Evolutionary conservation across 1,139 yeast species (phyloP).

Genomic region (Hansenula anomala): DNA sequence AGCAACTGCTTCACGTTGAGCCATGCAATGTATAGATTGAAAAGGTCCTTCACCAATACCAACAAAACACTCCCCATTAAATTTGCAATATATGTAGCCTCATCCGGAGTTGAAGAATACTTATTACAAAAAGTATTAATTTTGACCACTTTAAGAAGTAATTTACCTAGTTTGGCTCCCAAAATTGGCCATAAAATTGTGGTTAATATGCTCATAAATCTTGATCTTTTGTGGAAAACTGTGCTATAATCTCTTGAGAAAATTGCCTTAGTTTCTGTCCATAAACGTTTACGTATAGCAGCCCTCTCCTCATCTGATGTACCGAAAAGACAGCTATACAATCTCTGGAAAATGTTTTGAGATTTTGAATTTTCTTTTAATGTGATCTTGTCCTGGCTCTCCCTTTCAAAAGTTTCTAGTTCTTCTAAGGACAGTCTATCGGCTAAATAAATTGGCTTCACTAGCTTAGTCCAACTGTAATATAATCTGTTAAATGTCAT

Average conservation of each 20-base stretch:
- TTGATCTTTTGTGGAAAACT: constrained; percentile 19
- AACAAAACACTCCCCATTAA: constrained; percentile 37
- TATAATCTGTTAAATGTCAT: constrained; percentile 41
- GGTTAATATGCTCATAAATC: constrained; percentile 20
- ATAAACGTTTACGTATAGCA: constrained; percentile 6
- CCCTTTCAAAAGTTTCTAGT: constrained; percentile 23
- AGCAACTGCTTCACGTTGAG: constrained; percentile 29
- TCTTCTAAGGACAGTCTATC: constrained; percentile 21
- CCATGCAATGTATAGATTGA: constrained; percentile 30
- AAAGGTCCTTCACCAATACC: constrained; percentile 35
- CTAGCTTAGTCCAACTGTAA: constrained; percentile 29
- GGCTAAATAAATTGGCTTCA: constrained; percentile 25
- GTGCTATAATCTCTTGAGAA: constrained; percentile 27
- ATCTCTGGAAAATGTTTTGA: constrained; percentile 6
- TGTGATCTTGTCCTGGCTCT: constrained; percentile 19
- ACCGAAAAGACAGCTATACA: constrained; percentile 2
- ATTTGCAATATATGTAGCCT: constrained; percentile 38
- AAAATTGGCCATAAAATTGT: constrained; percentile 34
- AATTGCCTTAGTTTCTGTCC: constrained; percentile 23
- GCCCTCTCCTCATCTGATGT: constrained; percentile 7
- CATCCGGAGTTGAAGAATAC: constrained; percentile 32
- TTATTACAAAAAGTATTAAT: constrained; percentile 12
- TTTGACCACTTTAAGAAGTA: constrained; percentile 16
- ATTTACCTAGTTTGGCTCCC: constrained; percentile 24
- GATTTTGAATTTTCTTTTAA: not conserved